These are phyloP conservation scores for Strobilomyces echinocephalus DNA, from an alignment of 768 basidiomycete species.

Conservation along the genomic window DNA sequence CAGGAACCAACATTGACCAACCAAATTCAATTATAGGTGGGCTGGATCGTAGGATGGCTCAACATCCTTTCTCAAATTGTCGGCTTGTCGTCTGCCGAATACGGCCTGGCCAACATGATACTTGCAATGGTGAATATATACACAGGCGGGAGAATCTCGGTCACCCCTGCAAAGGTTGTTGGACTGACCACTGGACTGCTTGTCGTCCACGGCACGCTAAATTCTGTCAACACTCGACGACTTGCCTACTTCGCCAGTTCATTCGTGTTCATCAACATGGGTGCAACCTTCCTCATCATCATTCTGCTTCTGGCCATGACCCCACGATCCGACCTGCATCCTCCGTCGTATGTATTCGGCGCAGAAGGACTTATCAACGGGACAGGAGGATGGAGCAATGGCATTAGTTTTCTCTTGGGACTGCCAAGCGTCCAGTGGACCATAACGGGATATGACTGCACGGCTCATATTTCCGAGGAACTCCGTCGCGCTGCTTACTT, in stretches of 20 bases:
- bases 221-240: conserved; percentile 40
- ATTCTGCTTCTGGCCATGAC: conserved; percentile 43
- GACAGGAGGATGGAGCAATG: conserved; percentile 39
- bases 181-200: conserved; percentile 39
- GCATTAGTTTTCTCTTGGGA: conserved; percentile 43
- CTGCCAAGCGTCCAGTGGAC: conserved; percentile 46
- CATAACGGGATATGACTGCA: conserved; percentile 34
- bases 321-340: conserved; percentile 48
- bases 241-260: conserved; percentile 32
- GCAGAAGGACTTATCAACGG: conserved; percentile 36
- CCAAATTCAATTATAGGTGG: conserved; percentile 13
- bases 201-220: conserved; percentile 38
- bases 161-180: conserved; percentile 37
- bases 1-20: neutral
- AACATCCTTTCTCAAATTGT: conserved; percentile 23
- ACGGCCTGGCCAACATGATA: conserved; percentile 35
- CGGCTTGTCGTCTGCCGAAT: conserved; percentile 32
- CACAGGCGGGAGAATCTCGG: conserved; percentile 30
- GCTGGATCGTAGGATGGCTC: conserved; percentile 33
- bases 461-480: conserved; percentile 37
- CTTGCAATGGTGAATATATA: conserved; percentile 24
- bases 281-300: conserved; percentile 38
- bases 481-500: conserved; percentile 50
- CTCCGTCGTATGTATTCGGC: conserved; percentile 53
- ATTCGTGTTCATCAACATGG: conserved; percentile 45